Percentiles rank a stretch among this genome's conserved stretches.
phyloP scores from a whole-genome alignment of 2,329 filamentous ascomycete genomes.

The Pezicula radicicola region DNA sequence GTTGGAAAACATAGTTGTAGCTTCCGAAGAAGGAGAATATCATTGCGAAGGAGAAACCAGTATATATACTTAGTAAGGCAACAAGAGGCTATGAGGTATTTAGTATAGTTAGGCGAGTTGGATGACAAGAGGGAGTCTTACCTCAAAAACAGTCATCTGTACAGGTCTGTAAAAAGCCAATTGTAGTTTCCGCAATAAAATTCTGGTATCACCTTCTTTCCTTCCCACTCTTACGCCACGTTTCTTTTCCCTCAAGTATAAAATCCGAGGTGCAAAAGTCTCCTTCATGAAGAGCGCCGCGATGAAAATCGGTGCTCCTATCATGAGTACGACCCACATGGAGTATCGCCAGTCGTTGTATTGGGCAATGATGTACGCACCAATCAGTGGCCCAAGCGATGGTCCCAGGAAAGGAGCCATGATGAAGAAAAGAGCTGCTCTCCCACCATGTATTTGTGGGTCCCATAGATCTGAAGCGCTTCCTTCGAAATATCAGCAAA shows the following conservation, averaged over 20 bases:
- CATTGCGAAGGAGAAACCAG: constrained; percentile 45
- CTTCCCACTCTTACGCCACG: constrained; percentile 20
- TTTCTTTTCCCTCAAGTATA: constrained; percentile 23
- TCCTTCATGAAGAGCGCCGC: constrained; percentile 33
- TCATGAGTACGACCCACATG: constrained; percentile 2
- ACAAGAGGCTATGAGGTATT: constrained; percentile 52
- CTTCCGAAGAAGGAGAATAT: constrained; percentile 50
- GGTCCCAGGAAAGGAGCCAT: constrained; percentile 24
- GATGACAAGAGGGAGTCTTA: constrained; percentile 33
- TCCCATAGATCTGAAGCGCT: constrained; percentile 48
- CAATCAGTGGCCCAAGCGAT: neutral
- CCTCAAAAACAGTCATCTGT: constrained; percentile 57
- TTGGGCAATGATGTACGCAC: constrained; percentile 17
- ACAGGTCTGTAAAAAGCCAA: constrained; percentile 41
- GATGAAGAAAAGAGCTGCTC: constrained; percentile 19
- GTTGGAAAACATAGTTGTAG: constrained; percentile 44
- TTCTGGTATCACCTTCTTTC: neutral
- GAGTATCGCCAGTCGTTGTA: constrained; percentile 4
- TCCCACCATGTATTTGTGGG: constrained; percentile 28
- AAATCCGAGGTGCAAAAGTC: constrained; percentile 1
- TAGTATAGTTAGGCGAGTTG: constrained; percentile 51
- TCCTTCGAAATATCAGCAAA: constrained; percentile 4
- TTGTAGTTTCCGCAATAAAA: neutral
- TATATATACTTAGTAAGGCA: constrained; percentile 43
- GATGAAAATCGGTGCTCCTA: constrained; percentile 27